Conservation (phyloP, 495 filamentous ascomycete species). For the Neurospora sp. region DNA sequence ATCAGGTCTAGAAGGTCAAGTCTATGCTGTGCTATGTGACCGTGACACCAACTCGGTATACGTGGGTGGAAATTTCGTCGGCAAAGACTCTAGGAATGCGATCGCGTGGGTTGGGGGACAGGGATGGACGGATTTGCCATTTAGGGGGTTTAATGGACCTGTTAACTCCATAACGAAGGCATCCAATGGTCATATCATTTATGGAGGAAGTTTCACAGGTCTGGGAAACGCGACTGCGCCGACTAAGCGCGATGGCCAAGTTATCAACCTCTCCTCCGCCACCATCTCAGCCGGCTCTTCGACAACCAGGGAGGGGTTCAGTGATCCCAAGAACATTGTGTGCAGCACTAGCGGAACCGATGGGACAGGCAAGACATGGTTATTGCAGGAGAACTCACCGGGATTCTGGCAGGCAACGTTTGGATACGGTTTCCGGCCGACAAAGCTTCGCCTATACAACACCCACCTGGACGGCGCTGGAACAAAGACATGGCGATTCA, state of each 20-base stretch:
- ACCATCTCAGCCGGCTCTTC: slow-evolving; percentile 57
- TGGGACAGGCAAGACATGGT: slow-evolving; percentile 68
- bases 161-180: slow-evolving; percentile 77
- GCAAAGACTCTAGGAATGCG: slow-evolving; percentile 75
- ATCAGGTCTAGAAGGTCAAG: slow-evolving; percentile 68
- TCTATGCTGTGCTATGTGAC: slow-evolving; percentile 76
- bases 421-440: slow-evolving; percentile 70
- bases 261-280: slow-evolving; percentile 74
- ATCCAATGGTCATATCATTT: slow-evolving; percentile 73
- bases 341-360: slow-evolving; percentile 61
- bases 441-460: slow-evolving; percentile 82
- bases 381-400: slow-evolving; percentile 66
- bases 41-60: slow-evolving; percentile 74
- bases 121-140: slow-evolving; percentile 79
- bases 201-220: slow-evolving; percentile 84
- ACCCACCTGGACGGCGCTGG: slow-evolving; percentile 78
- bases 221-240: slow-evolving; percentile 68
- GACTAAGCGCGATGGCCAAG: slow-evolving; percentile 52
- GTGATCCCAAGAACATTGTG: slow-evolving; percentile 72
- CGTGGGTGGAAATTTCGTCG: slow-evolving; percentile 77
- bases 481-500: slow-evolving; percentile 76
- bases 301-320: slow-evolving; percentile 52
- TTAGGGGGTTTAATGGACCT: slow-evolving; percentile 90
- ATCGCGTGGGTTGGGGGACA: slow-evolving; percentile 66
- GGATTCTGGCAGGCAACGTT: slow-evolving; percentile 83